Evolutionary conservation across 306 rosid genomes (phyloP), one percentile per base, ranked within the genome.

Genomic region (Luffa aegyptiaca): DNA sequence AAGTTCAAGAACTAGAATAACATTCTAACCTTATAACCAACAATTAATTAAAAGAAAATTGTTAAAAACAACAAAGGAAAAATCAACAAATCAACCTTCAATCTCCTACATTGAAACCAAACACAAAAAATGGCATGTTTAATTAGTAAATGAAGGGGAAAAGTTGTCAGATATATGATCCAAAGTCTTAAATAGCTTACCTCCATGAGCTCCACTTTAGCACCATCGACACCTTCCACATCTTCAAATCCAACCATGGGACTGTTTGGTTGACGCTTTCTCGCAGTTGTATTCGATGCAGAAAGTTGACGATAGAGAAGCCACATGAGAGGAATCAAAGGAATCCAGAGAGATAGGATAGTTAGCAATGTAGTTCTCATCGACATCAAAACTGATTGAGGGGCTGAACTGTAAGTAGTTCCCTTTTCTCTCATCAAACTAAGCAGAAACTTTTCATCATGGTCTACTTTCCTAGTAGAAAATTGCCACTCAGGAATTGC

Each of bases 151-250:
- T 33, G 46, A 74, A 12, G 41, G 39, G 45, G 58, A 51, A 52
- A 75, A 33, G 33, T 74, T 45, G 21, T 35, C 63, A 31, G 65
- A 13, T 14, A 31, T 14, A 51, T 48, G 18, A 20, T 3, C 53
- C 13, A 61, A 77, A 31, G 2, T 20, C 42, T n/a, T 20, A 57
- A 77, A 78, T 21, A 65, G 45, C 20, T 81, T 88, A 95, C 98
- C 98, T 95, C 98, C 96, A 93, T 83, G 78, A 95, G 97, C 85
- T 95, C 98, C 73, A 89, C 86, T 87, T 95, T 95, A 12, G 97
- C 97, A 76, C 88, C 82, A 88, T 95, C 97, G 69, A 95, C 98
- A 64, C 98, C 98, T 85, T 95, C 96, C 26, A 95, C 98, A 39
- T 95, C 98, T 69, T 93, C 97, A 68, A 95, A 95, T 21, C 97